Base-by-base conservation (phyloP, 768 basidiomycete genomes). In the Trametes gibbosa region DNA sequence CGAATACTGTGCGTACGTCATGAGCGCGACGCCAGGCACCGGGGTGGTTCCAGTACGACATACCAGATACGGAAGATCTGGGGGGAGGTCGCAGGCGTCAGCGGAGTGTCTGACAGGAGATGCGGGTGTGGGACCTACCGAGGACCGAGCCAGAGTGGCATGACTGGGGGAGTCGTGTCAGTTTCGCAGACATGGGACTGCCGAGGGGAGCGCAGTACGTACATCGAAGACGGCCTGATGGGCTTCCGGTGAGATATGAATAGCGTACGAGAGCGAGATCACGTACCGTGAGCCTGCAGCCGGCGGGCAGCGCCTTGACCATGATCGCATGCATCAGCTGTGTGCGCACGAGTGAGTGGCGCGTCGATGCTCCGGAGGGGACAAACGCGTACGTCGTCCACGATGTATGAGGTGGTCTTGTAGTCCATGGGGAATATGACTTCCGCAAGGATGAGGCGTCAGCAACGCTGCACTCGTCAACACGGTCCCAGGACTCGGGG, bases 111-210 rank as follows among this genome's bases (percentile, higher is more conserved):
- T 12, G 3, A 21, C 9, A 35, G 7, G 32, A 1, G 7, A 3
- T 23, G 34, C n/a, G 21, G n/a, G 9, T 14, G 29, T 46, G 17
- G 51, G 23, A 65, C 79, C 32, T 70, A 89, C 87, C 94, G 19
- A 95, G 80, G 3, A 85, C 89, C 5, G 93, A 89, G 8, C 90
- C 93, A n/a, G 92, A 95, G 71, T 95, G 93, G 68, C 91, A 94
- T 17, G 85, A 90, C 88, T 92, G 29, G 4, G 29, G 4, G 4
- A 32, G 29, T 32, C 5, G 29, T 32, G 29, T 32, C 29, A 32
- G 29, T 10, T 10, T 10, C 10, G 29, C 29, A 32, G 29, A 32
- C 10, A 1, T 7, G 10, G 43, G 7, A 39, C 13, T 6, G 2
- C 23, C 2, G 39, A 61, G 5, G 29, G 29, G 29, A n/a, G n/a